These are phyloP conservation scores for Cyphellophora attinorum DNA, from an alignment of 2,329 filamentous ascomycete genomes.

Conservation along the genomic window DNA sequence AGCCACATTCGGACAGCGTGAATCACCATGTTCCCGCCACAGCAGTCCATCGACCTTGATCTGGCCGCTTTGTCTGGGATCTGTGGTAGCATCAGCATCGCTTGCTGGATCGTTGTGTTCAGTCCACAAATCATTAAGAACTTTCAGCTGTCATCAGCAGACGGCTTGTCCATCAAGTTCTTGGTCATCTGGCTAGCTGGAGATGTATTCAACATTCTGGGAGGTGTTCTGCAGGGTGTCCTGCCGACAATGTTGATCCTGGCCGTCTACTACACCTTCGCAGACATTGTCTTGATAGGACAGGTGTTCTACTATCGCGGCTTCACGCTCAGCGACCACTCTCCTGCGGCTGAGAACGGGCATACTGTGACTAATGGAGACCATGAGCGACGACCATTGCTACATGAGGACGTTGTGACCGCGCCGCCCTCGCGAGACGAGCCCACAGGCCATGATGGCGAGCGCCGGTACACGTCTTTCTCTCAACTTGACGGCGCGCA, in stretches of 20 bases:
- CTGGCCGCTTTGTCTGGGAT: constrained; percentile 89
- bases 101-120: constrained; percentile 96
- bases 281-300: constrained; percentile 74
- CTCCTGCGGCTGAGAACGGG: constrained; percentile 4
- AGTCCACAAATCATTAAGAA: constrained; percentile 95
- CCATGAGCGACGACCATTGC: constrained; percentile 17
- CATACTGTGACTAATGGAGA: constrained; percentile 3
- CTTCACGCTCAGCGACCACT: constrained; percentile 41
- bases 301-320: constrained; percentile 97
- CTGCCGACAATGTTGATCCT: constrained; percentile 92
- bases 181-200: constrained; percentile 86
- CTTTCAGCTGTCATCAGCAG: constrained; percentile 72
- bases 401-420: constrained; percentile 12
- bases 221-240: constrained; percentile 83
- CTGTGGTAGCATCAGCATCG: constrained; percentile 89
- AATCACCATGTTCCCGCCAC: constrained; percentile 26
- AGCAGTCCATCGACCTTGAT: constrained; percentile 53
- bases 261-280: constrained; percentile 88
- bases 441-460: background rate
- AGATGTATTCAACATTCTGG: constrained; percentile 93
- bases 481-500: constrained; percentile 44
- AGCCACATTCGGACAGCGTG: too few relatives aligned
- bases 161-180: constrained; percentile 84
- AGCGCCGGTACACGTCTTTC: constrained; percentile 3
- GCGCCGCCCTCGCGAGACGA: constrained; percentile 11